These are phyloP conservation scores for Daldinia childiae DNA, from an alignment of 495 filamentous ascomycete genomes.

Conservation along the genomic window DNA sequence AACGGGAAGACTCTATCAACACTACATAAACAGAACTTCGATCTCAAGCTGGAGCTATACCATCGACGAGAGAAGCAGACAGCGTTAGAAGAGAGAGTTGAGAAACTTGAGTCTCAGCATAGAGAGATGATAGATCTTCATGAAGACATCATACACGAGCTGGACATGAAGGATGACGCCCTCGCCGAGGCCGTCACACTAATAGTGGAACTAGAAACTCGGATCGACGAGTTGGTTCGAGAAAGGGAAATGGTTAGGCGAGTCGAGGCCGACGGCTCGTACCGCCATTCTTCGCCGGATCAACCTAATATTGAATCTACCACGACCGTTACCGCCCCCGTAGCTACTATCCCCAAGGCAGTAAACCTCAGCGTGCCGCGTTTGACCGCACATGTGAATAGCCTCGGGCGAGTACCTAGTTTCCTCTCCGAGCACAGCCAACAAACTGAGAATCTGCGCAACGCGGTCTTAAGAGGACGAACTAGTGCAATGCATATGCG, in stretches of 20 bases:
- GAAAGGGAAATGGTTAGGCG: slow-evolving; percentile 56
- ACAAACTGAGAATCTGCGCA: slow-evolving; percentile 72
- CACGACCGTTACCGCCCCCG: background rate
- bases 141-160: slow-evolving; percentile 64
- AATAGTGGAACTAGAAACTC: slow-evolving; percentile 78
- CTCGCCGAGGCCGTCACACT: slow-evolving; percentile 83
- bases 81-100: slow-evolving; percentile 67
- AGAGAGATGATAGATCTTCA: slow-evolving; percentile 48
- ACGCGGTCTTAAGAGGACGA: slow-evolving; percentile 64
- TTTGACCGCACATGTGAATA: slow-evolving; percentile 35
- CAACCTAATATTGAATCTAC: slow-evolving; percentile 17
- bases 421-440: slow-evolving; percentile 71
- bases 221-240: slow-evolving; percentile 63
- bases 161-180: slow-evolving; percentile 80
- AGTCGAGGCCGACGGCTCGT: slow-evolving; percentile 48
- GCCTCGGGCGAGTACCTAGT: slow-evolving; percentile 66
- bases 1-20: slow-evolving; percentile 56
- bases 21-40: slow-evolving; percentile 88
- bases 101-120: slow-evolving; percentile 65
- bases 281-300: slow-evolving; percentile 30
- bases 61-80: slow-evolving; percentile 71
- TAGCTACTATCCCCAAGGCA: slow-evolving; percentile 34
- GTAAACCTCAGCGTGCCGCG: slow-evolving; percentile 25
- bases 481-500: slow-evolving; percentile 56
- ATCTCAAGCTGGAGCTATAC: slow-evolving; percentile 85